Base-by-base conservation (phyloP, 2,329 filamentous ascomycete genomes). In the Byssothecium circinans region DNA sequence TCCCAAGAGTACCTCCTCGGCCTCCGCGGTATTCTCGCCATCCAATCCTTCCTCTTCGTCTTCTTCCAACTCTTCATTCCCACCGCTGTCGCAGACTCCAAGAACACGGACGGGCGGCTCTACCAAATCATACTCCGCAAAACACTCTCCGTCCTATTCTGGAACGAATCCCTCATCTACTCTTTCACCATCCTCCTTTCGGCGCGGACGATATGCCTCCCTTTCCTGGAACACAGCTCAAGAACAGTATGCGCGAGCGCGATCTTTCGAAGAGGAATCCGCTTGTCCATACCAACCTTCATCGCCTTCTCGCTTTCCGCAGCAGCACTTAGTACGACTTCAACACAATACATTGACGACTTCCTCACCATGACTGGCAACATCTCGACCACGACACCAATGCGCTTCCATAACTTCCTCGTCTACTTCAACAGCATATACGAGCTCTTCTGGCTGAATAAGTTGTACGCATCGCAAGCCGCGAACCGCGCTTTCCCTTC, bases 31-130 rank as follows among this genome's bases (percentile, higher is more conserved):
- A 52, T 76, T n/a, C 54, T 78, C 15, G 70, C 71, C 6, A 53
- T 78, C 11, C 60, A 74, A 49, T 69, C 70, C 10, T 75, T 78
- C 40, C 50, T 77, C 34, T 77, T 74, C 61, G 61, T 72, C 34
- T 78, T 76, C 56, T 72, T 79, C 36, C 63, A 70, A 36, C 70
- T 68, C 1, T 78, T 78, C 53, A 66, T 74, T 15, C 76, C 76
- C 12, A 62, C 67, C 8, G 60, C 75, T 8, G 73, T 75, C 4
- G 56, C 58, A 22, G 66, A 65, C 40, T 69, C 68, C 2, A 58
- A 58, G n/a, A 67, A 71, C 41, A 52, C 61, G 8, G 41, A 63
- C n/a, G 73, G 74, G 0, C 69, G 71, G 2, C 43, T 57, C 11
- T 75, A 74, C 47, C 72, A 76, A 56, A 55, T 63, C 14, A 57